phyloP scores from a whole-genome alignment of 1,284 basidiomycete species.

The Kwoniella shivajii region DNA sequence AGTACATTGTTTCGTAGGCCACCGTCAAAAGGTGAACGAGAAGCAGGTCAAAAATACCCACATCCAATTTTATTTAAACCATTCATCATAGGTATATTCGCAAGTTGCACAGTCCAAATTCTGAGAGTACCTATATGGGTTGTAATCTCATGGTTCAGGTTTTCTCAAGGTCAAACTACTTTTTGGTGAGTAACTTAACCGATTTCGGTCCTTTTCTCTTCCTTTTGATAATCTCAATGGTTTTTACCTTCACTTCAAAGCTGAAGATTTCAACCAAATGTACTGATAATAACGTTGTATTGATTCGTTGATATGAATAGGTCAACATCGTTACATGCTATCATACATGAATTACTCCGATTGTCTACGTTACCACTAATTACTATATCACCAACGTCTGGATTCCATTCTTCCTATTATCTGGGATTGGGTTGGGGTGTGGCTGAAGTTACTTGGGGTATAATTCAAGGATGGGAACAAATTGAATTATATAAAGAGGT shows the following conservation, averaged over 20 bases:
- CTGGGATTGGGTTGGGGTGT: conserved; percentile 53
- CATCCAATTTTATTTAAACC: conserved; percentile 49
- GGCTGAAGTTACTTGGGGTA: conserved; percentile 51
- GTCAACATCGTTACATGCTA: conserved; percentile 41
- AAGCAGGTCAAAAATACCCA: conserved; percentile 48
- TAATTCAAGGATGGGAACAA: conserved; percentile 52
- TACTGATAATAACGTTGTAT: too few relatives aligned
- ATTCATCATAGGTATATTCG: conserved; percentile 49
- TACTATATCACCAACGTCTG: conserved; percentile 43
- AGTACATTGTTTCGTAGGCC: too few relatives aligned
- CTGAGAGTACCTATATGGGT: conserved; percentile 47
- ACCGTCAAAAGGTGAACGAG: conserved; percentile 41
- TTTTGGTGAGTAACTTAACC: conserved; percentile 25
- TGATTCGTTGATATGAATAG: too few relatives aligned
- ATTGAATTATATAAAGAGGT: conserved; percentile 50
- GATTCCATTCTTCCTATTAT: conserved; percentile 52
- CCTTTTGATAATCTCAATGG: not conserved
- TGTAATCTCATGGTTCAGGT: conserved; percentile 32
- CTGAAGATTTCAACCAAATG: too few relatives aligned
- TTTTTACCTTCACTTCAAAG: not conserved
- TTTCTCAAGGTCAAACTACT: conserved; percentile 18
- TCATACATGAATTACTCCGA: conserved; percentile 49
- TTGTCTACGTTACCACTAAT: conserved; percentile 44
- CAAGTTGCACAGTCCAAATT: conserved; percentile 48
- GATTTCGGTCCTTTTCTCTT: not conserved